Evolutionary conservation across 1,139 yeast genomes (phyloP), one percentile per base, ranked within the genome.

Genomic region (Lodderomyces beijingensis): DNA sequence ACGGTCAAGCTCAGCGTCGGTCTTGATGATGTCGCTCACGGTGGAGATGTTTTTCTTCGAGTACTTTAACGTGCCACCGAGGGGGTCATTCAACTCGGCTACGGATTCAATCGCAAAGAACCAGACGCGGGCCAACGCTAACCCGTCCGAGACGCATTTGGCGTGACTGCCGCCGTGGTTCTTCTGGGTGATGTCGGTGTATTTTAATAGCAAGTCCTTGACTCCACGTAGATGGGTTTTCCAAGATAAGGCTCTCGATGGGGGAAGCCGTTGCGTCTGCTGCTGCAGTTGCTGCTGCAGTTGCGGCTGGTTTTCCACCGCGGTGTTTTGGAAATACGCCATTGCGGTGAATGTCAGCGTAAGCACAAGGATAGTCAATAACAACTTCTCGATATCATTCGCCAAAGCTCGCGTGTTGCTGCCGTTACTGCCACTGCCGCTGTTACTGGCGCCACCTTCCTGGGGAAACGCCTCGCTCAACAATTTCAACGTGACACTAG

Each of bases 91-190:
- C 20, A 62, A 43, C 9, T 61, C 58, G 1, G 71, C 71, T 13
- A 62, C 38, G 5, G 62, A 44, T 37, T 66, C 73, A 28, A 66
- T 58, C 9, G 71, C 66, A 41, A 62, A 64, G 39, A 64, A 66
- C 73, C 72, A 66, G n/a, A 58, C 57, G 37, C 62, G 59, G 1
- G 72, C 70, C 7, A 66, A 47, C 1, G 72, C 69, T n/a, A 65
- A 44, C 2, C 70, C 73, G n/a, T 57, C 51, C 11, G 61, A 51
- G 28, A 58, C 42, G 34, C 11, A 35, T 13, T 11, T 25, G 25
- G 22, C 32, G 33, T 28, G 42, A 45, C 27, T 37, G 31, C 24
- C 17, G 13, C 22, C 8, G 16, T 23, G 21, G n/a, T n/a, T n/a
- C 12, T 24, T 18, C 17, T 27, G 41, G 9, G 56, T 42, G 11